Evolutionary conservation across 2,329 filamentous ascomycete species (phyloP).

Genomic region (Neospermospora avenae): DNA sequence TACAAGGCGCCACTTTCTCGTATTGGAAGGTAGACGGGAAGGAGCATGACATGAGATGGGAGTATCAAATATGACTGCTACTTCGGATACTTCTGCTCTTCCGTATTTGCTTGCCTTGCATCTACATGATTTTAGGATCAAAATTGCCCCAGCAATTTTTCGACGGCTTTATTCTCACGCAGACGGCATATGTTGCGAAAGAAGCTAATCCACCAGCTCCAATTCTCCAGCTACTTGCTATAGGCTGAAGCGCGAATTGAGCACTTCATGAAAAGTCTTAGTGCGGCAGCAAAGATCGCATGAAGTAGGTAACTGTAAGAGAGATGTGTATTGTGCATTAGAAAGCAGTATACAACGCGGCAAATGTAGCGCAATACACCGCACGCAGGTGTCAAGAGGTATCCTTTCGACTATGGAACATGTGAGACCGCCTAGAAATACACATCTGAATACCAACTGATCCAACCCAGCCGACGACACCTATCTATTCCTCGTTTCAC

Average conservation of each 20-base stretch:
- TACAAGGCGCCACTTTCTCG: background rate
- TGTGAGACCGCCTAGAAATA: conserved; percentile 19
- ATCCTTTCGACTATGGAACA: conserved; percentile 24
- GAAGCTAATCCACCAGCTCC: too few species aligned
- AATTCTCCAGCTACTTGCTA: too few species aligned
- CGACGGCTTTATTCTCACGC: too few species aligned
- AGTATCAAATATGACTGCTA: background rate
- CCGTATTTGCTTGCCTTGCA: too few species aligned
- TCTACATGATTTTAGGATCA: too few species aligned
- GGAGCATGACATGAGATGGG: background rate
- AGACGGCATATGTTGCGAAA: too few species aligned
- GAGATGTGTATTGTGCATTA: background rate
- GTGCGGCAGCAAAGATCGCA: background rate
- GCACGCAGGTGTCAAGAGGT: conserved; percentile 17
- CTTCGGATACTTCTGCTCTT: too few species aligned
- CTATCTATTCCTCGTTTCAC: background rate
- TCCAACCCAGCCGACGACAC: background rate
- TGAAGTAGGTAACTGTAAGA: background rate
- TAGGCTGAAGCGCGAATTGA: too few species aligned
- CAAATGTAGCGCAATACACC: background rate
- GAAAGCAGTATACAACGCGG: background rate
- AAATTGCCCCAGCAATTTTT: too few species aligned
- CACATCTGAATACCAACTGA: conserved; percentile 8
- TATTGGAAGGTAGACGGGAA: background rate
- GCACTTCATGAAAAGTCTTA: too few species aligned